Base-by-base conservation (phyloP, 208 protist genomes). In the Herpetomonas tarakana region DNA sequence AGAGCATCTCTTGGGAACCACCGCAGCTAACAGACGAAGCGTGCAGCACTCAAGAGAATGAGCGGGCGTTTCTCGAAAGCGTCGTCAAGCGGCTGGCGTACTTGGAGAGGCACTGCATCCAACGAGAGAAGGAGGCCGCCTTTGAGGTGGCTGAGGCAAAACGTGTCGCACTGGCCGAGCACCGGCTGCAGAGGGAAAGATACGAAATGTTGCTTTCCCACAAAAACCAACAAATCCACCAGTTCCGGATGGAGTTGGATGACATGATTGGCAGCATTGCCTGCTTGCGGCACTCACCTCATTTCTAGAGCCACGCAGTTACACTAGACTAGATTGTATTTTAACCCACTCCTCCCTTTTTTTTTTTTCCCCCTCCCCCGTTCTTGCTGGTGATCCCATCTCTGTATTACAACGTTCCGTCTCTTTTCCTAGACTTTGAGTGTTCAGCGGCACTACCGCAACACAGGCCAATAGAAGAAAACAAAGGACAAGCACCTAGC, bases 151-250 rank as follows among this genome's bases (percentile, higher is more conserved):
- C 57, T 1, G 82, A 96, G 65, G 55, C 78, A 6, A 68, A 67
- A 50, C 75, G 86, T 26, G 52, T 88, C 28, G 73, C 81, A 27
- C 76, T 90, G 9, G 68, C 91, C 38, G 90, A 96, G 62, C 72
- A 78, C 27, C 53, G 49, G 0, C 27, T 93, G 18, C 31, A 74
- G 31, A 76, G 54, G 22, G 76, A 96, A 53, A 86, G 88, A 46
- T 62, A 65, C 14, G 63, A 91, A 30, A 65, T 92, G 35, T 41
- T 83, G 18, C n/a, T 96, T 26, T 74, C 91, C 31, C 56, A 85
- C 39, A 96, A 96, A 65, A 93, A 93, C 62, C 72, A 81, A 35
- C 83, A 96, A 64, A 93, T 96, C 35, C 67, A 80, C 4, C 68
- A 71, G 41, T 96, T 93, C 50, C 78, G 71, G 1, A 19, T 78